These are phyloP conservation scores for Aspergillus panamensis DNA, from an alignment of 495 filamentous ascomycete genomes.

Conservation along the genomic window DNA sequence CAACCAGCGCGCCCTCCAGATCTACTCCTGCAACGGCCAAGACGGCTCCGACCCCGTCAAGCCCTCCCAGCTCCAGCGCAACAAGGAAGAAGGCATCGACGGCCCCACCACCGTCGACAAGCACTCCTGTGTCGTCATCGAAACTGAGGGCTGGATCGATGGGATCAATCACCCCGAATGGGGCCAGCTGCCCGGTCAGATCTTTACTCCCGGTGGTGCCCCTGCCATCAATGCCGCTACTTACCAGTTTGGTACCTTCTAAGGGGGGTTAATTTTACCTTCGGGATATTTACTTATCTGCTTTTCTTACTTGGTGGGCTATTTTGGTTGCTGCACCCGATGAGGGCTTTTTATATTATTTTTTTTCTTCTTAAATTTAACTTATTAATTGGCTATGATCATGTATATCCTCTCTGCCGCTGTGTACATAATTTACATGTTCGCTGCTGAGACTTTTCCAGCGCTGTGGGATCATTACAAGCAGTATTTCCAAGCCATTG, in stretches of 20 bases:
- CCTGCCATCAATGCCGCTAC: slow-evolving; percentile 64
- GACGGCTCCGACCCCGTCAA: slow-evolving; percentile 60
- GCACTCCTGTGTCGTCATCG: slow-evolving; percentile 70
- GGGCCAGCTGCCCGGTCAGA: slow-evolving; percentile 57
- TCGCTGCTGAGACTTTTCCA: background rate
- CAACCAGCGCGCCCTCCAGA: slow-evolving; percentile 74
- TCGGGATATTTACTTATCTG: too few relatives aligned
- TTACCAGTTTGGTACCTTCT: slow-evolving; percentile 53
- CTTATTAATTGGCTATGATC: background rate
- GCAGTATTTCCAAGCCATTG: background rate
- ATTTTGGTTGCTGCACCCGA: too few relatives aligned
- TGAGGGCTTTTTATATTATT: too few relatives aligned
- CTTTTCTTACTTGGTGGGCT: too few relatives aligned
- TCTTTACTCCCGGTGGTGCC: slow-evolving; percentile 59
- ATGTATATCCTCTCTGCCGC: background rate
- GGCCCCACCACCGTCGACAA: slow-evolving; percentile 47
- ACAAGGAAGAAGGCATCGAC: slow-evolving; percentile 39
- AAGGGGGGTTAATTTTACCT: background rate
- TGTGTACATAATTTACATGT: background rate
- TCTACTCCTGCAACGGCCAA: slow-evolving; percentile 72
- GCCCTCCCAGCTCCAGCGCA: slow-evolving; percentile 49
- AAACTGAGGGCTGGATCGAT: slow-evolving; percentile 67
- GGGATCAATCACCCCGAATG: slow-evolving; percentile 78
- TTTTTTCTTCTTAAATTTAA: background rate
- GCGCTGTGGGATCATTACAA: background rate